These are phyloP conservation scores for Coelastrella sp. DNA, from an alignment of 139 green algal species.

Conservation along the genomic window DNA sequence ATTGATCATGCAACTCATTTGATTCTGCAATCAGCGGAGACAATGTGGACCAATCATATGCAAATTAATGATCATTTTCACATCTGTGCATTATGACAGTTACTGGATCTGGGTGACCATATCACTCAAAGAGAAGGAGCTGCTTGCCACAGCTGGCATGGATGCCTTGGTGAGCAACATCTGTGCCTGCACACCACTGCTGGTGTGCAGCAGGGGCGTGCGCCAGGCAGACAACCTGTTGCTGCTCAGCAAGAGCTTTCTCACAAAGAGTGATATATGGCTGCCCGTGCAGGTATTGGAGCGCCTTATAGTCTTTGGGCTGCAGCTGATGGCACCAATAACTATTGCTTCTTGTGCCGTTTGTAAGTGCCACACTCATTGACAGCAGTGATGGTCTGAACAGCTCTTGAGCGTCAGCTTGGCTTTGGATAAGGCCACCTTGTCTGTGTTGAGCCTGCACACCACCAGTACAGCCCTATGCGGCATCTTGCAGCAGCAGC, in stretches of 20 bases:
- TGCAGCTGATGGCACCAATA: conserved; percentile 41
- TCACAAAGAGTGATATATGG: no score
- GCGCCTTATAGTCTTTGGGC: conserved; percentile 41
- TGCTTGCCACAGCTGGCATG: conserved; percentile 51
- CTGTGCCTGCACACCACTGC: neutral
- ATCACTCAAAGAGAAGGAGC: conserved; percentile 39
- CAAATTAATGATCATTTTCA: neutral
- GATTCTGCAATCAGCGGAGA: no score
- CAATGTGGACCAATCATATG: no score
- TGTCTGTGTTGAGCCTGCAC: no score
- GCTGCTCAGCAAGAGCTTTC: neutral
- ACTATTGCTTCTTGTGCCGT: conserved; percentile 10
- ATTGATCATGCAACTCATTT: no score
- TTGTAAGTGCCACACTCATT: neutral
- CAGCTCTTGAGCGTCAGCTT: neutral
- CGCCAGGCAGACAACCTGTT: no score
- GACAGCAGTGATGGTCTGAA: neutral
- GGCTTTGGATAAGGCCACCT: no score
- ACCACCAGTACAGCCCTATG: no score
- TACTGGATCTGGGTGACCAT: conserved; percentile 41
- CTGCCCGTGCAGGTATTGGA: conserved; percentile 52
- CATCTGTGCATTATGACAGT: neutral
- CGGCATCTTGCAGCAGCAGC: no score
- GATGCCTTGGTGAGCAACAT: conserved; percentile 43
- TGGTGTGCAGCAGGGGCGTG: neutral